Base-by-base conservation (phyloP, 352 stramenopile species). In the Saprolegnia diclina region DNA sequence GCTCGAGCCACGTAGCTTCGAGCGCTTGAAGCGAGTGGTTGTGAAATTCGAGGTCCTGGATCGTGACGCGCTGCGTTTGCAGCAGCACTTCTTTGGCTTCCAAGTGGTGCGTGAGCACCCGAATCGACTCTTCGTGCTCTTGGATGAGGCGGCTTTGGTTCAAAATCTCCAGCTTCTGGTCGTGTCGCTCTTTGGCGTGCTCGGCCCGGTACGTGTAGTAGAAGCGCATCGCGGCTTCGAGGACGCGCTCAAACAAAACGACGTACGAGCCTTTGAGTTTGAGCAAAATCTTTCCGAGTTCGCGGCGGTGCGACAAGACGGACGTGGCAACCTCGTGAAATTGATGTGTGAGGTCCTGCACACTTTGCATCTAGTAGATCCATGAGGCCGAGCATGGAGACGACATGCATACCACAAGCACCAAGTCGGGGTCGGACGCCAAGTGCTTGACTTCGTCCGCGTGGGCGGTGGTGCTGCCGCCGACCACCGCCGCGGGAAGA, bases 201-300 rank as follows among this genome's bases (percentile, higher is more conserved):
- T 82, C 75, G 13, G 83, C 73, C 19, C 88, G 80, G 54, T 90
- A 91, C 11, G 77, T 78, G 80, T 82, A 90, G 56, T 90, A 91
- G 68, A 91, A 76, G 0, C 80, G 74, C 55, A 91, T 21, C 3
- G 83, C 87, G 42, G 88, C 75, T 68, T 89, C 83, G n/a, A 90
- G 57, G 37, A 91, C 71, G 67, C 87, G 88, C 48, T 91, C 83
- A 74, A 90, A 91, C 0, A 90, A 73, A 50, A 85, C 86, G 45
- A 91, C 65, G 56, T 91, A 91, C 56, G 72, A 88, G 55, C 87
- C 80, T 73, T 91, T 81, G 32, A 91, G 87, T 4, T 80, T 82
- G 46, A 91, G 80, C 11, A 91, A 69, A 16, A 78, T 67, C 46
- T 88, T 81, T 0, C 83, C 83, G 0, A 91, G 71, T 46, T 89